Evolutionary conservation across 805 yeast species (phyloP).

Genomic region (Diddensiella transvaalensis): DNA sequence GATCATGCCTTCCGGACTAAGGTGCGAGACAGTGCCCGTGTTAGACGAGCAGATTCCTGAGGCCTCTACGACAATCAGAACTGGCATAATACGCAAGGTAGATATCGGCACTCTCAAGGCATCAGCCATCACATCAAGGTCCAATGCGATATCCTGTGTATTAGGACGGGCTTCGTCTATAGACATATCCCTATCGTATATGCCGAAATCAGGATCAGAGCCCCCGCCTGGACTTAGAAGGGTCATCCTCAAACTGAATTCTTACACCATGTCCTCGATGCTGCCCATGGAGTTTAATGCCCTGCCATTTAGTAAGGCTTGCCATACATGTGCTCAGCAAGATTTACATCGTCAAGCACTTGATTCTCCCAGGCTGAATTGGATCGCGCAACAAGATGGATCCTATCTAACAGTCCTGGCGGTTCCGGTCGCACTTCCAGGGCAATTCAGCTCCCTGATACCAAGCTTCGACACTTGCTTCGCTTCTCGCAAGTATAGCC

Average conservation of each 20-base stretch:
- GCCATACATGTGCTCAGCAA: not conserved
- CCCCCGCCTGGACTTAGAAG: not conserved
- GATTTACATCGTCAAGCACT: not conserved
- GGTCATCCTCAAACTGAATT: not conserved
- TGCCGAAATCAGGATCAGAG: not conserved
- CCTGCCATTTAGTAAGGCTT: not conserved
- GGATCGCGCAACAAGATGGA: not conserved
- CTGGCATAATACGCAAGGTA: not conserved
- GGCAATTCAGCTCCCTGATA: not conserved
- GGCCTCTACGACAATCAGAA: not conserved
- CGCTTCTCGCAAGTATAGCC: constrained; percentile 10
- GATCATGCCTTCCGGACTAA: not conserved
- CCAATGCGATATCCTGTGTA: not conserved
- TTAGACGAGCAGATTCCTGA: not conserved
- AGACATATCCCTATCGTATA: not conserved
- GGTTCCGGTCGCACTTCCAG: not conserved
- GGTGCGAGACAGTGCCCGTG: not conserved
- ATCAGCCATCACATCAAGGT: not conserved
- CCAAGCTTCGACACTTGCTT: constrained; percentile 15
- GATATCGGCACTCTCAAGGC: not conserved
- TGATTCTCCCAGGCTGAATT: not conserved
- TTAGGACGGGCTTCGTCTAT: not conserved
- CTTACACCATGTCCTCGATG: constrained; percentile 1
- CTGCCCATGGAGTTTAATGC: constrained; percentile 1
- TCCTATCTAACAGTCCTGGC: no score